Evolutionary conservation across 176 grass and related monocot genomes (phyloP), one percentile per base, ranked within the genome.

Genomic region (Bothriochloa decipiens): DNA sequence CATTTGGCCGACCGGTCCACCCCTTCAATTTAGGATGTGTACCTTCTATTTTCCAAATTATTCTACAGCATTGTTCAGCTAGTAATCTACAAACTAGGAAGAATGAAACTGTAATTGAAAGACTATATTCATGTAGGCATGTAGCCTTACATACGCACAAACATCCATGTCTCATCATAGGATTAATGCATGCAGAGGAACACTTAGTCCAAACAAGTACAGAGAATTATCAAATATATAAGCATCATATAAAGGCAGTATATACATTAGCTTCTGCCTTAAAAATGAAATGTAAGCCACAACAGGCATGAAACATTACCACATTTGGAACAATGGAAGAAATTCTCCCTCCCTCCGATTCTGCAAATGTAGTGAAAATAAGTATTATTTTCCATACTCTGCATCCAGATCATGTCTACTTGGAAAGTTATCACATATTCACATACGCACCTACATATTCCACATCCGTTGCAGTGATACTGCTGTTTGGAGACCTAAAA

Each of bases 391-490:
- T 32, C 9, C 17, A 74, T 32, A 60, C 17, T 70, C 28, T 17
- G 45, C 47, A 81, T 69, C 28, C 46, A 86, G 35, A 58, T 3
- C 17, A 23, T 36, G 29, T 22, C 7, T 8, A 55, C 7, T 17
- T 16, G 28, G 5, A 28, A 35, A 70, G 58, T 13, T 65, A 20
- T 18, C 13, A 55, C 11, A 55, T 35, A 2, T 35, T 35, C 33
- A 35, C 33, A 41, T 83, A 79, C 76, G 16, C 74, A 97, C 93
- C 96, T 95, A 28, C 96, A 99, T 77, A 99, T 99, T 62, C 93
- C 93, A 86, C 96, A 99, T 76, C 86, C 91, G 72, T 81, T 81
- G 75, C 96, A 99, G 70, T 99, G 96, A 78, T 91, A 99, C 87
- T 99, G 96, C 70, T 94, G 86, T 81, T 96, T 99, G 55, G 91